Evolutionary conservation across 352 stramenopile species (phyloP).

Genomic region (Phytopythium chamaehyphon): DNA sequence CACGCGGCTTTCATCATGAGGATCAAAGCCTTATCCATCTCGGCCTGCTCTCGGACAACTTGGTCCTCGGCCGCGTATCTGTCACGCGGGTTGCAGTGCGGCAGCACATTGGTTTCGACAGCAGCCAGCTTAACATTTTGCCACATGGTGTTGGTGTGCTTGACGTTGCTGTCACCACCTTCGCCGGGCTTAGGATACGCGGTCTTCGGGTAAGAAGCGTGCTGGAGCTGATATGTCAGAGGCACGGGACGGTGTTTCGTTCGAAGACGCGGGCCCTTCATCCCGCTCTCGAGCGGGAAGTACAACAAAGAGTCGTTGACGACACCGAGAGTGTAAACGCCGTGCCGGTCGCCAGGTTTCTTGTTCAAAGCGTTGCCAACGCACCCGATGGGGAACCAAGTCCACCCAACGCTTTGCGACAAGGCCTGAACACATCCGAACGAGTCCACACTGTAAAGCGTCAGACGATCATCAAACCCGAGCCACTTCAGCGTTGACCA

Average conservation of each 20-base stretch:
- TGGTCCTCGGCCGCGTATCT: constrained; percentile 21
- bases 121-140: constrained; percentile 53
- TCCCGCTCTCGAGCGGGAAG: constrained; percentile 56
- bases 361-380: constrained; percentile 57
- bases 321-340: constrained; percentile 63
- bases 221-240: constrained; percentile 49
- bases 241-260: constrained; percentile 77
- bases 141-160: constrained; percentile 50
- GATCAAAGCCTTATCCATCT: constrained; percentile 83
- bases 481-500: constrained; percentile 69
- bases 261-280: constrained; percentile 39
- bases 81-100: constrained; percentile 1
- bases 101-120: constrained; percentile 18
- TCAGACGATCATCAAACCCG: constrained; percentile 67
- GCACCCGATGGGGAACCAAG: constrained; percentile 75
- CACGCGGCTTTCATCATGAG: constrained; percentile 82
- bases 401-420: constrained; percentile 39
- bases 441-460: constrained; percentile 74
- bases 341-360: constrained; percentile 50
- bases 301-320: constrained; percentile 74
- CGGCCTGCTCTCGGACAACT: constrained; percentile 60
- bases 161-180: constrained; percentile 25
- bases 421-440: constrained; percentile 62
- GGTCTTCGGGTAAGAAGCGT: constrained; percentile 54
- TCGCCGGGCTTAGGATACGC: constrained; percentile 18